phyloP scores from a whole-genome alignment of 2,329 filamentous ascomycete genomes.

The Aschersonia sp. region DNA sequence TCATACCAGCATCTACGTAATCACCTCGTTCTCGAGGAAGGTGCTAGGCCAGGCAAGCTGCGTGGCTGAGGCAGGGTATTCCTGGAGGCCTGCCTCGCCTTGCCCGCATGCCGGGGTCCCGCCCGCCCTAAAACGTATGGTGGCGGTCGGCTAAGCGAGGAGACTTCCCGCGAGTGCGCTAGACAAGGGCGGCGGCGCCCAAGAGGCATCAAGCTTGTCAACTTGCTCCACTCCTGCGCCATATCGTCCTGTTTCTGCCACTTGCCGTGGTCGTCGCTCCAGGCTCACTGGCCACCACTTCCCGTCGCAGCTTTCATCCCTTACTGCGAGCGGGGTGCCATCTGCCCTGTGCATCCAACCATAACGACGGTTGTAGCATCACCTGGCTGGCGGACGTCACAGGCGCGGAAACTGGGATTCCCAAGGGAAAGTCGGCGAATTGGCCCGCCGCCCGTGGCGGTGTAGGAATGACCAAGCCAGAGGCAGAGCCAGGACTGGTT shows the following conservation, averaged over 20 bases:
- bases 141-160: slow-evolving; percentile 2
- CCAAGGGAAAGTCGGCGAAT: background rate
- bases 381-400: background rate
- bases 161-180: slow-evolving; percentile 2
- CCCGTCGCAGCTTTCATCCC: background rate
- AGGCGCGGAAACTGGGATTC: background rate
- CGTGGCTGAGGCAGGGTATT: background rate
- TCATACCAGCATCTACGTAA: background rate
- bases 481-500: too few species aligned
- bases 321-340: background rate
- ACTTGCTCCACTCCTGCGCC: background rate
- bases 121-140: slow-evolving; percentile 2
- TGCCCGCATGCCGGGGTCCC: background rate
- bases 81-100: background rate
- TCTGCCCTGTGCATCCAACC: background rate
- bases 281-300: background rate
- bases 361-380: background rate
- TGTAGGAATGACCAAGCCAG: too few species aligned
- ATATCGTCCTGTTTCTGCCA: background rate
- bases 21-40: background rate
- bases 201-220: background rate
- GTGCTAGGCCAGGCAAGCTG: background rate
- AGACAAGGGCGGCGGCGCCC: slow-evolving; percentile 1
- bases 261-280: background rate
- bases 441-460: too few species aligned